phyloP scores from a whole-genome alignment of 2,329 filamentous ascomycete genomes.

The Keithomyces neogunnii region DNA sequence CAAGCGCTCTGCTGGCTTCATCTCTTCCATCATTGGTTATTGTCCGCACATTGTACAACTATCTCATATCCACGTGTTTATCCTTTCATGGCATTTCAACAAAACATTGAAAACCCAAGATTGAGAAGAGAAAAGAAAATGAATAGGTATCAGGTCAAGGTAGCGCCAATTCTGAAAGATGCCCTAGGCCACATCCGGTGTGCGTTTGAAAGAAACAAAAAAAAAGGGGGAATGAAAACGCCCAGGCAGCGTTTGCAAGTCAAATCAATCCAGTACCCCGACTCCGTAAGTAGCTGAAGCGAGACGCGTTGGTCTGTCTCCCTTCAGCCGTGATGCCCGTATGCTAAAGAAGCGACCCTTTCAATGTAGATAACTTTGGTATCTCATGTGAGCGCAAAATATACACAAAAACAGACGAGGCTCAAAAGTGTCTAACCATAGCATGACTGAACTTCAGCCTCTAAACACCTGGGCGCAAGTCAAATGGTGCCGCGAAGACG shows the following conservation, averaged over 20 bases:
- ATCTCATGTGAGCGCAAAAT: constrained; percentile 2
- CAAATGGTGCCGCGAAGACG: constrained; percentile 45
- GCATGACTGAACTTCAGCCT: background rate
- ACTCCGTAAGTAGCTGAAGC: background rate
- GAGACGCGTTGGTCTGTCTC: background rate
- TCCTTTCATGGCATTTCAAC: background rate
- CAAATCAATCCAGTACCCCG: background rate
- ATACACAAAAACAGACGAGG: background rate
- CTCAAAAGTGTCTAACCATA: background rate
- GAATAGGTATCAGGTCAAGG: background rate
- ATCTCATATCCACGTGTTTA: constrained; percentile 8
- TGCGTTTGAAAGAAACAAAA: background rate
- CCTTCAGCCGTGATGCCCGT: constrained; percentile 1
- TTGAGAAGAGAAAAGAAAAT: background rate
- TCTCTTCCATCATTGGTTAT: background rate
- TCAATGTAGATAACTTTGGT: constrained; percentile 3
- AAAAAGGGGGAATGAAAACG: no score
- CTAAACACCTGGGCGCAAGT: background rate
- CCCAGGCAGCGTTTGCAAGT: background rate
- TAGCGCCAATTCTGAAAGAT: background rate
- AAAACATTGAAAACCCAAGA: background rate
- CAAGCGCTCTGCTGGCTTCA: background rate
- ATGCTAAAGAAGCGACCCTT: constrained; percentile 5
- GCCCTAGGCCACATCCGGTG: background rate
- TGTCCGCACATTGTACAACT: background rate